Evolutionary conservation across 257 asterid species (phyloP), one percentile per base, ranked within the genome.

Genomic region (Solanum arcanum): DNA sequence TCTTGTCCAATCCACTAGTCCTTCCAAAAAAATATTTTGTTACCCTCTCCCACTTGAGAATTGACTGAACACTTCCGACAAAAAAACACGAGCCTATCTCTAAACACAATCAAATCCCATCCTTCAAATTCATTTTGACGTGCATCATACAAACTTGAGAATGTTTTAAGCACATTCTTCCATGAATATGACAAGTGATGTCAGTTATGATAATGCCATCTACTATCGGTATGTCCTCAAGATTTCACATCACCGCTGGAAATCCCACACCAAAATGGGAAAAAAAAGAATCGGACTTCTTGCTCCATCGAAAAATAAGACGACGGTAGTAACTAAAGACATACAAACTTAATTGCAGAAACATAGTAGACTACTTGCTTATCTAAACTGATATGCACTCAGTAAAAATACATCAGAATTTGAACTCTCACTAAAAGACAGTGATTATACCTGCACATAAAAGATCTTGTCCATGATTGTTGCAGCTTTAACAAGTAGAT

Each of bases 391-490:
- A 46, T 47, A 47, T 27, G 37, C 27, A 27, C 29, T 15, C 25
- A 39, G 20, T n/a, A 78, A 78, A 12, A 27, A 78, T 27, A 15
- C 66, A 47, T 80, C 44, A 80, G 68, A 80, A 47, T 47, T 80
- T 78, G 42, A 80, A 29, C 44, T 47, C 66, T 46, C 11, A 80
- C 11, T 80, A 47, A 46, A 16, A 16, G 64, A 80, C 5, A 46
- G 73, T 83, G 62, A 85, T 64, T 83, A 74, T 90, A 96, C 99
- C 99, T 97, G 99, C 86, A 90, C 91, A 88, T 87, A 88, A 90
- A 93, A 95, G 90, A 97, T 97, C 42, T 92, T 90, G 85, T 97
- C 97, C 94, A 97, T 94, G 88, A 95, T 86, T 87, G 64, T 91
- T 86, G 99, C 98, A 90, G 98, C 99, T 89, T 91, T 92, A 83